These are phyloP conservation scores for Raphidocelis subcapitata DNA, from an alignment of 139 green algal species.

Conservation along the genomic window DNA sequence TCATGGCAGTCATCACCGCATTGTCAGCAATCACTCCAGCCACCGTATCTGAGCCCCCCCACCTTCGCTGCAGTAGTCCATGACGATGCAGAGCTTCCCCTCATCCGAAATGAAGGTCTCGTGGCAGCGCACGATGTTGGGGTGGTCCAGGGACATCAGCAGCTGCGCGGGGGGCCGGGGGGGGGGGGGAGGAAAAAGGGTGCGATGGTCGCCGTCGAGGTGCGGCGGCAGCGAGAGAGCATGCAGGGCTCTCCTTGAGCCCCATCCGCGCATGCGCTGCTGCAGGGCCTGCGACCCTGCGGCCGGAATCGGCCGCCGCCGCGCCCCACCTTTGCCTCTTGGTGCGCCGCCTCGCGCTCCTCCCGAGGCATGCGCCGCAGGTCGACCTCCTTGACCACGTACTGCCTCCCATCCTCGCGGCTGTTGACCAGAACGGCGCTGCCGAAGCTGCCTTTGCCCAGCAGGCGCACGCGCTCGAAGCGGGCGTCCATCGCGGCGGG, in stretches of 20 bases:
- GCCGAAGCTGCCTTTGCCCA: slow-evolving; percentile 71
- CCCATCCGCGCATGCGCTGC: neutral
- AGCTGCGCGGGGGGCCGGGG: slow-evolving; percentile 48
- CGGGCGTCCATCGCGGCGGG: too few relatives aligned
- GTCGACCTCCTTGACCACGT: slow-evolving; percentile 80
- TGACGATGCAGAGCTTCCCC: slow-evolving; percentile 72
- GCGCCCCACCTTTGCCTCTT: slow-evolving; percentile 65
- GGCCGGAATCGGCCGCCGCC: too few relatives aligned
- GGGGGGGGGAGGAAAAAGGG: neutral
- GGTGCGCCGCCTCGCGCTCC: slow-evolving; percentile 56
- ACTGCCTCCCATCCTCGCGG: slow-evolving; percentile 62
- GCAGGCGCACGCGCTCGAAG: too few relatives aligned
- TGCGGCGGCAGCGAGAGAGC: neutral
- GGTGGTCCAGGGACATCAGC: slow-evolving; percentile 66
- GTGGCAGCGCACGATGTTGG: slow-evolving; percentile 67
- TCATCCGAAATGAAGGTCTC: slow-evolving; percentile 58
- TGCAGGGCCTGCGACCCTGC: too few relatives aligned
- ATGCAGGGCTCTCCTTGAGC: neutral
- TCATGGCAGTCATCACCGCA: too few relatives aligned
- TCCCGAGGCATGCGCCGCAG: slow-evolving; percentile 56
- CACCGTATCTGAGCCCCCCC: too few relatives aligned
- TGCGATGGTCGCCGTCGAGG: neutral
- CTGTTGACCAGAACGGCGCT: slow-evolving; percentile 50
- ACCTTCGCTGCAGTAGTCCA: slow-evolving; percentile 75
- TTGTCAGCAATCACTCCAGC: too few relatives aligned